Conservation (phyloP, 1,284 basidiomycete species). For the Malassezia brasiliensis region DNA sequence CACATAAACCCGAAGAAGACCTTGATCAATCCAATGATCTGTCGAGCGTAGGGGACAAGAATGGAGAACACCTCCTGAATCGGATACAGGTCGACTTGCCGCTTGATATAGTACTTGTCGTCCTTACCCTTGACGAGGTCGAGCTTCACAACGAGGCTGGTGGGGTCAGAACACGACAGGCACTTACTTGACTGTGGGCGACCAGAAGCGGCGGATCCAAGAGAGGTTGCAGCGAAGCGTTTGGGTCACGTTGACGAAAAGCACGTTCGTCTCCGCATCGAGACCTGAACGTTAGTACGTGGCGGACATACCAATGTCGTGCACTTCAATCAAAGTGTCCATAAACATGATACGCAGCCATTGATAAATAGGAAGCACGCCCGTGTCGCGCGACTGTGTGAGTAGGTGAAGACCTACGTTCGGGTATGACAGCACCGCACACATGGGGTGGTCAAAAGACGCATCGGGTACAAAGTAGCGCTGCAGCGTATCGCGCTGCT, state of each 20-base stretch:
- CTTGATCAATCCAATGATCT: slow-evolving; percentile 2
- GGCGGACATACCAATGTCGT: slow-evolving; percentile 28
- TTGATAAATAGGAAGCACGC: slow-evolving; percentile 43
- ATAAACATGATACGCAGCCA: slow-evolving; percentile 37
- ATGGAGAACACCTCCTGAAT: slow-evolving; percentile 6
- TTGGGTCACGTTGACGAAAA: slow-evolving; percentile 25
- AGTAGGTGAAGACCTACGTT: slow-evolving; percentile 19
- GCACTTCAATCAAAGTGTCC: slow-evolving; percentile 30
- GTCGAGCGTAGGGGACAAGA: background rate
- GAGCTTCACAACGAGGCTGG: slow-evolving; percentile 32
- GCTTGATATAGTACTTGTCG: slow-evolving; percentile 40
- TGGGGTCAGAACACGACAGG: background rate
- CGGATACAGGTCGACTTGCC: slow-evolving; percentile 38
- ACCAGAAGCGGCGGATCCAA: slow-evolving; percentile 2
- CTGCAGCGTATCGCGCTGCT: slow-evolving; percentile 34
- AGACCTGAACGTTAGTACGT: slow-evolving; percentile 15
- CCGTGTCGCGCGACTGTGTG: slow-evolving; percentile 31
- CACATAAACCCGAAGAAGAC: slow-evolving; percentile 6
- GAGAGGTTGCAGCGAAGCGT: slow-evolving; percentile 19
- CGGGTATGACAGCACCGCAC: slow-evolving; percentile 27
- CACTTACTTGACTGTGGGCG: slow-evolving; percentile 1
- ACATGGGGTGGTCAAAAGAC: slow-evolving; percentile 43
- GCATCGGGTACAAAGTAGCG: slow-evolving; percentile 38
- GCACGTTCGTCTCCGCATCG: slow-evolving; percentile 24
- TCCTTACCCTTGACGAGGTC: slow-evolving; percentile 35